Base-by-base conservation (phyloP, 2,329 filamentous ascomycete species). In the Exserohilum turcica region DNA sequence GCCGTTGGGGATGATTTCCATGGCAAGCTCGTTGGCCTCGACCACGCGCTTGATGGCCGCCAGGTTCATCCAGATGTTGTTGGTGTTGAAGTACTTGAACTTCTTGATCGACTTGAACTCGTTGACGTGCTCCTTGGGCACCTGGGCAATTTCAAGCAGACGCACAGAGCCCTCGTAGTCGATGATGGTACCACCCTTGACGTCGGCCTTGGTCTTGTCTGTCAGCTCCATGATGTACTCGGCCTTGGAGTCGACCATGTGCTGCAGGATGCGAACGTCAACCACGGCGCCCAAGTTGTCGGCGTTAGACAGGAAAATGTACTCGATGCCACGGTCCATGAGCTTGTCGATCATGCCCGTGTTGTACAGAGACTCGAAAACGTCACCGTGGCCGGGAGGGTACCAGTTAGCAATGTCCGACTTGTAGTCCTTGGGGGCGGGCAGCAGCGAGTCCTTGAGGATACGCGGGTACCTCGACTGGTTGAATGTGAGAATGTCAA, bases 91-190 rank as follows among this genome's bases (percentile, higher is more conserved):
- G 87, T 99, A 99, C 86, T 96, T 97, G 89, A 99, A 99, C 86
- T 99, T 99, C 89, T 99, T 99, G 85, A 99, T 99, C 43, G 92
- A 97, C 88, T 99, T 99, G 91, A 99, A 99, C 82, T 99, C 94
- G 81, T 99, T 97, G 77, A 94, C 91, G 80, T 99, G 94, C 84
- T 99, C 91, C 87, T 97, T 99, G 79, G 94, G 94, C 31, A 99
- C 94, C 84, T 99, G 94, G 12, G 94, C 94, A 71, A 99, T 97
- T 83, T 99, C 94, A 47, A 99, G 89, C 65, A 99, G 89, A 74
- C 94, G 92, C 67, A 95, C 93, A 52, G 90, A 92, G 72, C 93
- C 93, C 77, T 99, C 94, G 80, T 97, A 97, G 82, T 99, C 93
- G 73, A 99, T 99, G 78, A 99, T 99, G 78, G 94, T 99, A 81